A percentile compares a stretch with the other conserved stretches of the same genome.
Evolutionary conservation across 495 filamentous ascomycete genomes (phyloP).

Genomic region (Pyrenopolyporus hunteri): DNA sequence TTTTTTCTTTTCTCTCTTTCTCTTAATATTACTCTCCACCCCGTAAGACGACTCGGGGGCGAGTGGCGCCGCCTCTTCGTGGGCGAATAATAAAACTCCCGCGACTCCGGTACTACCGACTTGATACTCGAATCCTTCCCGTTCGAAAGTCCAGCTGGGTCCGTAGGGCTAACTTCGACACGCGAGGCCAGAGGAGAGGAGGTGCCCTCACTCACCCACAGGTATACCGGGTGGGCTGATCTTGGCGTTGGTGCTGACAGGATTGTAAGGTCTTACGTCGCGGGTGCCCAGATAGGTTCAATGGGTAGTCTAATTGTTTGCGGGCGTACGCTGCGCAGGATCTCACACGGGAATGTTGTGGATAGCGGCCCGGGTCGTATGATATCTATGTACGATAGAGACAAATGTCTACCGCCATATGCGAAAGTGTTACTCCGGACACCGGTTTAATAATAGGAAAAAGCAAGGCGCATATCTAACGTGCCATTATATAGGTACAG

Average conservation of each 20-base stretch:
- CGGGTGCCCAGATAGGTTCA: too few species aligned
- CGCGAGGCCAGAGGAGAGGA: too few species aligned
- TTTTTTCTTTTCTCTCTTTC: not conserved
- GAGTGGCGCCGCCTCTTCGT: constrained; percentile 1
- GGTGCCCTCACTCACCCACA: too few species aligned
- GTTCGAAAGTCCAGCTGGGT: constrained; percentile 21
- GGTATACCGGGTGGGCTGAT: constrained; percentile 11
- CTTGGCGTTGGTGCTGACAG: constrained; percentile 22
- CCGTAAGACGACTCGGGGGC: not conserved
- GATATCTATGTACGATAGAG: too few species aligned
- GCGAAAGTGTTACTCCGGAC: not conserved
- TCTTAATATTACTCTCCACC: not conserved
- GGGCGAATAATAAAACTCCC: constrained; percentile 24
- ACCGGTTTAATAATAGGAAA: constrained; percentile 2
- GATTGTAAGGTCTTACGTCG: not conserved
- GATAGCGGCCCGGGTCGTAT: not conserved
- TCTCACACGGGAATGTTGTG: constrained; percentile 7
- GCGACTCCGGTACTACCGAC: not conserved
- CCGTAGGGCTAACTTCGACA: constrained; percentile 1
- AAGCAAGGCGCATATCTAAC: too few species aligned
- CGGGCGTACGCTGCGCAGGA: constrained; percentile 7
- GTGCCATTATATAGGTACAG: not conserved
- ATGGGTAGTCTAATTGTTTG: too few species aligned
- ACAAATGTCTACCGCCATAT: too few species aligned
- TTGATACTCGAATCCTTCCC: constrained; percentile 19